Base-by-base conservation (phyloP, 2,329 filamentous ascomycete genomes). In the Xylaria arbuscula region DNA sequence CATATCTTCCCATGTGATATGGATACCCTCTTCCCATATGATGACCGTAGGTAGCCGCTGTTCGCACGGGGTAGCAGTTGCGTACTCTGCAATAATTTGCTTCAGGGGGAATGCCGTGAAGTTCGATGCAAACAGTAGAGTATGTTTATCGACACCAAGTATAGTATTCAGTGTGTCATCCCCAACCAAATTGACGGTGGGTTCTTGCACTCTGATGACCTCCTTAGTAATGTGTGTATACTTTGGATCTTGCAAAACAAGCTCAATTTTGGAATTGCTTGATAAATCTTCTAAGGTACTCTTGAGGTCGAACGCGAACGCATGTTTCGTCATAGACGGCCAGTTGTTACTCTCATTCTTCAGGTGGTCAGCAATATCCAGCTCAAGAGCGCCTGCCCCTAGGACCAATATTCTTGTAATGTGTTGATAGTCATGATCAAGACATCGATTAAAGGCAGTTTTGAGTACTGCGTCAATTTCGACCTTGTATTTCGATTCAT, bases 1-100 rank as follows among this genome's bases (percentile, higher is more conserved):
- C 50, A 54, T 54, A 5, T 36, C 32, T 17, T 54, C 50, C 50
- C 50, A 54, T n/a, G 50, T 54, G 36, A 19, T 11, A n/a, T n/a
- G 50, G 28, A 54, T 32, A n/a, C 50, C 32, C 32, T 54, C 28
- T 10, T 36, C 50, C 50, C 50, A 34, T 7, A 54, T 36, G 10
- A 54, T 53, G 17, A 10, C 28, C 28, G 28, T 54, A n/a, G 50
- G 50, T 22, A 54, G 9, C 10, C 50, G 50, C 17, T 32, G 24
- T 24, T n/a, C 15, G 17, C 28, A 36, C 10, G 50, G 50, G 32
- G 2, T 54, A 19, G 28, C 15, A 7, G 50, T 54, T 7, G 32
- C 50, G 17, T 54, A 36, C 3, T 54, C 50, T 2, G 50, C 50
- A 36, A 54, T 36, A 11, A 54, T 36, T 36, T 53, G 28, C 19